Percentiles rank a stretch among this genome's conserved stretches.
phyloP scores from a whole-genome alignment of 768 basidiomycete genomes.

The Sporobolomyces pararoseus region DNA sequence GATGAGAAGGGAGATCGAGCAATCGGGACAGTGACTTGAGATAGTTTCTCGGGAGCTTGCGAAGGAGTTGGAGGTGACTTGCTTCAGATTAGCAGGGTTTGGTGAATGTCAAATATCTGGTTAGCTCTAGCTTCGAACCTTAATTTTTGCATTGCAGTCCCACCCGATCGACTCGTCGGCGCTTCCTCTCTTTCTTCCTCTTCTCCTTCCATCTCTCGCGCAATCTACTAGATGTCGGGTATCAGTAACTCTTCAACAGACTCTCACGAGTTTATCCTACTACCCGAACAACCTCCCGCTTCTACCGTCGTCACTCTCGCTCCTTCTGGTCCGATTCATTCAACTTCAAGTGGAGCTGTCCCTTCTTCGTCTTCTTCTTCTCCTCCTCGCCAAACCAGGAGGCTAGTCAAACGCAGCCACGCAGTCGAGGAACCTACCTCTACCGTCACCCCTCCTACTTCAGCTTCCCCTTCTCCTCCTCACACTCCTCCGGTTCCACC shows the following conservation, averaged over 20 bases:
- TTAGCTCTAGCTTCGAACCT: no score
- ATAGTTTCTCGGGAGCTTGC: no score
- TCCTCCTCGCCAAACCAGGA: background rate
- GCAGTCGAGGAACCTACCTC: background rate
- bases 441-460: background rate
- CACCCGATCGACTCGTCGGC: no score
- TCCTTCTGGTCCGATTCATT: background rate
- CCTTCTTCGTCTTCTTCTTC: background rate
- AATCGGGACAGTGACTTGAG: no score
- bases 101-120: no score
- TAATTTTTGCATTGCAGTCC: no score
- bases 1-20: no score
- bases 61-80: no score
- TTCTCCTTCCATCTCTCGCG: background rate
- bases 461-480: background rate
- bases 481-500: background rate
- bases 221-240: background rate
- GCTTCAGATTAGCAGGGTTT: no score
- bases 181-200: no score
- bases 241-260: background rate
- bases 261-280: conserved; percentile 9
- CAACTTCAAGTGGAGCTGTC: no score
- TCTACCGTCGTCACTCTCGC: background rate
- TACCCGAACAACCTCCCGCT: background rate
- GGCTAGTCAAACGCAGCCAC: conserved; percentile 1